Base-by-base conservation (phyloP, 1,139 yeast genomes). In the Groenewaldozyma auringiensis region DNA sequence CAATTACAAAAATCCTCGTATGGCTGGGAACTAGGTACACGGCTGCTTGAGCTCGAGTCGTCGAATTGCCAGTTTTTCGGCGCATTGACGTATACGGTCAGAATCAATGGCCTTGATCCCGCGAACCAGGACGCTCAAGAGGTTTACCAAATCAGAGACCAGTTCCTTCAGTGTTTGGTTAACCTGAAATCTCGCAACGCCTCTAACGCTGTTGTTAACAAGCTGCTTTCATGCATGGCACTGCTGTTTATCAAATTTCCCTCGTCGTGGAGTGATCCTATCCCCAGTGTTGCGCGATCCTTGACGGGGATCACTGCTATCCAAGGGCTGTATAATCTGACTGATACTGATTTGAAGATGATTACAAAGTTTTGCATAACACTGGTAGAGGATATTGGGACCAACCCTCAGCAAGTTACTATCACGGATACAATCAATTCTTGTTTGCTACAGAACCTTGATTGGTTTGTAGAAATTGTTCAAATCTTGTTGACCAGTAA, bases 51-150 rank as follows among this genome's bases (percentile, higher is more conserved):
- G 34, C 50, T 62, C 21, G 44, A 50, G n/a, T 59, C 66, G 16
- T 66, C 75, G 2, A 63, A 65, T 35, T 75, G 80, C 53, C 75
- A 72, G 53, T 79, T 76, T 55, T 76, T 80, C 53, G 85, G 85
- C 0, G 85, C 84, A 0, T 63, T 79, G 47, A 79, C 85, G 0
- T 72, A 70, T 42, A 69, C 79, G 0, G 74, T 75, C 37, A 71
- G 78, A 45, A 66, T 75, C 47, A 71, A 69, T 37, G 57, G 56
- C 21, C 50, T 58, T 43, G 45, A 53, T 43, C 44, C 47, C 33
- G 38, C 37, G 18, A 46, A 50, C 4, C 47, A 39, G 20, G 49
- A 47, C 20, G 16, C 29, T 20, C 42, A 42, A 17, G 50, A 46
- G 21, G 41, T 34, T 22, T 47, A 21, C 13, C 50, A 35, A n/a